Base-by-base conservation (phyloP, 257 asterid genomes). In the Leonotis leonurus region DNA sequence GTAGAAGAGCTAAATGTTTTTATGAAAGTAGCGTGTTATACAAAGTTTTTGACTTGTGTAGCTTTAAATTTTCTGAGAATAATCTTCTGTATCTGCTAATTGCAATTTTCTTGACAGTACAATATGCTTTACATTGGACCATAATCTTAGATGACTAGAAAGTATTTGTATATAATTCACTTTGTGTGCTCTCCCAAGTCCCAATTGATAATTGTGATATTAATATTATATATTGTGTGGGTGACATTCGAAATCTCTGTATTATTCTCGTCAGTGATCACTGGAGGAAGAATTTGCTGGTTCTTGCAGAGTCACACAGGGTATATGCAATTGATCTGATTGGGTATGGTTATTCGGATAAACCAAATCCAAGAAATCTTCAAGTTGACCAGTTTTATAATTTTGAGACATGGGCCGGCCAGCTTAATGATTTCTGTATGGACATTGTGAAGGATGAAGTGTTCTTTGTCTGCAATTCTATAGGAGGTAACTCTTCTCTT, bases 291-390 rank as follows among this genome's bases (percentile, higher is more conserved):
- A 92, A 92, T 75, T 56, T 92, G 62, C 83, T 86, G 5, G 92
- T 84, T 70, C 95, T 92, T 64, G 97, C 86, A 8, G 80, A 77
- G 67, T 73, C 84, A 25, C 95, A 92, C 79, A 76, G 89, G 72
- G 97, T 92, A 45, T 92, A 81, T 53, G 85, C 97, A n/a, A 85
- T 92, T 64, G 98, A 92, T 77, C 93, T 92, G 14, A 86, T 92
- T 67, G 98, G 98, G 24, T 92, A 92, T 65, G 98, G 98, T 44
- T 89, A 86, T 80, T 92, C 98, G 9, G 98, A 92, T 80, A 92
- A 92, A 77, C 98, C 98, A 52, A 81, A 89, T 70, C 93, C 97
- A 7, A 72, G 75, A 35, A 72, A 80, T 17, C 86, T 86, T 68
- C 77, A 75, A 60, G 67, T 66, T 17, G 72, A 80, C 30, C 14